Evolutionary conservation across 345 rosid species (phyloP), one percentile per base, ranked within the genome.

Genomic region (Gossypium mustelinum): DNA sequence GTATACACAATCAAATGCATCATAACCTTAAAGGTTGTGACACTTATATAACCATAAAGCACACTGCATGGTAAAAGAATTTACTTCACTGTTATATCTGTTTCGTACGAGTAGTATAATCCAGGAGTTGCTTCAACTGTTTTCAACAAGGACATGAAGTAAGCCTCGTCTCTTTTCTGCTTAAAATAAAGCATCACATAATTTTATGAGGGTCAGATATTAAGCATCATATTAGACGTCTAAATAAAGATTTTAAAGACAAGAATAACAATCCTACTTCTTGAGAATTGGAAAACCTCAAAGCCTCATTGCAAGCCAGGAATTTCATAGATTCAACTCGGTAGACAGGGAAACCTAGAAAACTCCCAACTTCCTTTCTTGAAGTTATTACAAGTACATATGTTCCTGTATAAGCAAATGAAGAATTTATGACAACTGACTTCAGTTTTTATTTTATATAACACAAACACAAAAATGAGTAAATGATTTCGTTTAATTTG

Each of bases 61-160:
- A 73, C 27, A 67, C 71, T 47, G 45, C 56, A 78, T 18, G 41
- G 57, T 60, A 71, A 54, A 63, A 73, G 77, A 70, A 54, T 76
- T 84, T 92, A 94, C 99, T 94, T 92, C 79, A 94, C 73, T 55
- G 99, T 94, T 74, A 94, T 82, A 87, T 94, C 99, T n/a, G 96
- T 88, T 77, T 85, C 89, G 66, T 91, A 94, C 27, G 98, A 94
- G 76, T 81, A 92, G 84, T 92, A 91, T 82, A 94, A 80, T 76
- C 98, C 98, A 7, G 98, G 98, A 55, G 90, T 87, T 73, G 86
- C 77, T 85, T 94, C 98, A 78, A 94, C 92, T 60, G 81, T 72
- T 75, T 78, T 90, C 86, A 94, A 82, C 78, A 94, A 81, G 78
- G 88, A 82, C 93, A 79, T 83, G 72, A 88, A 92, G 86, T 91